phyloP scores from a whole-genome alignment of 2,329 filamentous ascomycete species.

The Rhynchosporium secalis region DNA sequence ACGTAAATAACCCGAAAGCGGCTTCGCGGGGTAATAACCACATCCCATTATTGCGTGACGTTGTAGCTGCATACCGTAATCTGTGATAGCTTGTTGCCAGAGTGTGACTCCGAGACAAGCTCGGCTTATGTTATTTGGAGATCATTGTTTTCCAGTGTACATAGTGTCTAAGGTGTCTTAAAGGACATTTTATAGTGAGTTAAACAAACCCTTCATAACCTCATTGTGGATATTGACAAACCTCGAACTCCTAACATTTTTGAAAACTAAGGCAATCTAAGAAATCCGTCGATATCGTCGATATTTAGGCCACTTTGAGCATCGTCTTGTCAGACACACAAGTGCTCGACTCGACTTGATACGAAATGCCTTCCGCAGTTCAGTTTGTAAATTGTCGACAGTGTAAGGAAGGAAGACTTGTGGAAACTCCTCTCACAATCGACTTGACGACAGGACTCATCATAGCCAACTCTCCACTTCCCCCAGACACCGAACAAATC shows the following conservation, averaged over 20 bases:
- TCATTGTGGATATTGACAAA: too few species aligned
- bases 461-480: constrained; percentile 32
- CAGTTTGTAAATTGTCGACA: constrained; percentile 35
- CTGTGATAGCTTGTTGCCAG: too few species aligned
- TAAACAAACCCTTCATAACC: too few species aligned
- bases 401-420: constrained; percentile 30
- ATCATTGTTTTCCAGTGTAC: neutral
- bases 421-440: constrained; percentile 30
- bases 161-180: neutral
- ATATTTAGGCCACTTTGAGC: neutral
- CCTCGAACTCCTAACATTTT: too few species aligned
- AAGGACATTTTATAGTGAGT: too few species aligned
- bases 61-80: neutral
- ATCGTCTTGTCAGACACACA: neutral
- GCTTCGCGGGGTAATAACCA: constrained; percentile 5
- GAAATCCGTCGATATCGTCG: neutral
- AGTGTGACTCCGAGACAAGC: too few species aligned
- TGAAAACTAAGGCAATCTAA: too few species aligned
- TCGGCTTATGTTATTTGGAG: too few species aligned
- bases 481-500: constrained; percentile 25
- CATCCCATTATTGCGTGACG: neutral
- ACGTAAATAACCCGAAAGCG: constrained; percentile 9
- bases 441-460: constrained; percentile 29
- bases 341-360: neutral
- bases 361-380: constrained; percentile 25